Percentiles rank a stretch among this genome's conserved stretches.
phyloP scores from a whole-genome alignment of 2,329 filamentous ascomycete species.

The Incumbomyces delicatus region DNA sequence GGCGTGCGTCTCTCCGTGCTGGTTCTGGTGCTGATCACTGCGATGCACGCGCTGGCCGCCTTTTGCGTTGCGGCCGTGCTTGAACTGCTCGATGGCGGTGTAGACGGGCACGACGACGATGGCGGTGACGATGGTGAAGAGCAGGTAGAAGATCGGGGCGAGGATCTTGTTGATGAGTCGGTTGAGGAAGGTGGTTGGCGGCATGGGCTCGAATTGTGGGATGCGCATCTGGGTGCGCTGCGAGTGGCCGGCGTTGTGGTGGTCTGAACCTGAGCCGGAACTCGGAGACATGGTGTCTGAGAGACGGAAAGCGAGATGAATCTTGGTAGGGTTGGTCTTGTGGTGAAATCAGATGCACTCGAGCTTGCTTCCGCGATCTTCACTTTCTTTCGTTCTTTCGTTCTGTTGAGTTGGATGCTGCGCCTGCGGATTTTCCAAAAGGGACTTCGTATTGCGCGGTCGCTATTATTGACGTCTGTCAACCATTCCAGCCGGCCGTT shows the following conservation, averaged over 20 bases:
- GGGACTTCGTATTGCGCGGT: no score
- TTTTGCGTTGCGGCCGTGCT: constrained; percentile 6
- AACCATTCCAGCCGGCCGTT: no score
- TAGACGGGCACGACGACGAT: constrained; percentile 13
- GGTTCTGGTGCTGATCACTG: background rate
- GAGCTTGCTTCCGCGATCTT: no score
- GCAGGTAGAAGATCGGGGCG: constrained; percentile 13
- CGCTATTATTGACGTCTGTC: no score
- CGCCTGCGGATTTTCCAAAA: no score
- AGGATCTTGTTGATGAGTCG: constrained; percentile 12
- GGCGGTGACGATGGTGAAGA: constrained; percentile 12
- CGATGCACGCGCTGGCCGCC: background rate
- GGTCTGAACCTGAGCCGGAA: background rate
- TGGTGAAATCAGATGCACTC: no score
- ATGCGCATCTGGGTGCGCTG: constrained; percentile 2
- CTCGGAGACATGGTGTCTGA: background rate
- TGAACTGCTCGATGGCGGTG: constrained; percentile 14
- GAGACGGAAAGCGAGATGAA: background rate
- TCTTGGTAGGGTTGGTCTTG: background rate
- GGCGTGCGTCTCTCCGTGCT: background rate
- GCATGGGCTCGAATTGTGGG: constrained; percentile 14
- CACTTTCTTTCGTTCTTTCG: no score
- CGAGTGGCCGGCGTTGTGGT: background rate
- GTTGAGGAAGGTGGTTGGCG: constrained; percentile 11
- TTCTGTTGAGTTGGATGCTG: no score